Percentiles rank a stretch among this genome's conserved stretches.
Evolutionary conservation across 164 flowering plant genomes (phyloP).

Genomic region (Vitis cinerea): DNA sequence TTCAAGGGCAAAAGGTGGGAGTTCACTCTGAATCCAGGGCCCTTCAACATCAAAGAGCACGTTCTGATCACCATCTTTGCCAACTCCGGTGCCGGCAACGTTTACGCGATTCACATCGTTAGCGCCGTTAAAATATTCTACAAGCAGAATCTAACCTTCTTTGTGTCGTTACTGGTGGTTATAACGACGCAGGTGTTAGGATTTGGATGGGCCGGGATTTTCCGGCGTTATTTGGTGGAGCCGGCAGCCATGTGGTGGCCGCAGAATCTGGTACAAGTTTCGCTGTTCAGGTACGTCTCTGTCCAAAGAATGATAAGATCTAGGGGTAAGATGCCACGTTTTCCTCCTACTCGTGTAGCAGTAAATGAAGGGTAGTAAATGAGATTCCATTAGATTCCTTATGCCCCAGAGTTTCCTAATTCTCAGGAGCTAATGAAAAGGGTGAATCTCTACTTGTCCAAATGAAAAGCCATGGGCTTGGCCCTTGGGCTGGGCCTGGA

Average conservation of each 20-base stretch:
- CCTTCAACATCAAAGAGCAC: conserved; percentile 56
- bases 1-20: conserved; percentile 29
- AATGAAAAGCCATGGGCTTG: no score
- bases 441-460: no score
- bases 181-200: conserved; percentile 59
- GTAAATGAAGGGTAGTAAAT: no score
- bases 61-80: conserved; percentile 62
- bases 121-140: conserved; percentile 52
- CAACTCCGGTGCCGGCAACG: conserved; percentile 50
- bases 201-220: conserved; percentile 59
- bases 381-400: no score
- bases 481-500: no score
- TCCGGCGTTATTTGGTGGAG: conserved; percentile 50
- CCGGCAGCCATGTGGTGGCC: conserved; percentile 74
- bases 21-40: conserved; percentile 42
- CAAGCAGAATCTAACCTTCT: conserved; percentile 32
- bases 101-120: conserved; percentile 52
- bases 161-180: conserved; percentile 39
- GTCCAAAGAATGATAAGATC: no score
- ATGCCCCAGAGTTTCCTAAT: no score
- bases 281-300: conserved; percentile 45
- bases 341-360: no score
- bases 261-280: conserved; percentile 52
- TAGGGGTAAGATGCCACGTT: no score
- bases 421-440: no score